Conservation (phyloP, 257 asterid genomes). For the Nicotiana benthamiana region DNA sequence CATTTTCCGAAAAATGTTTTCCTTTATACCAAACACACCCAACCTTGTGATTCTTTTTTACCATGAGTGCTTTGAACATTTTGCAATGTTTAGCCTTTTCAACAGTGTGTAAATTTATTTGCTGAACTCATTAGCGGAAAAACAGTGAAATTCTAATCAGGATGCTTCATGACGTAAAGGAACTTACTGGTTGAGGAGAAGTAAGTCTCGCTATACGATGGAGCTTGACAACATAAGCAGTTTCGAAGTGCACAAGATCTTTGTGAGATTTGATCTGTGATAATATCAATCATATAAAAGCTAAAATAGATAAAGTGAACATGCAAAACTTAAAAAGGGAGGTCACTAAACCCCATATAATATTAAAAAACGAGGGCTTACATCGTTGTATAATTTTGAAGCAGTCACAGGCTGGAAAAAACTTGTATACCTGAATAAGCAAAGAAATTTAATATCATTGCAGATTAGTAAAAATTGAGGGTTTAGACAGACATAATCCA, state of each 20-base stretch:
- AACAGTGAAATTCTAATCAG: neutral
- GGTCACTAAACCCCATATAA: neutral
- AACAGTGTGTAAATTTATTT: neutral
- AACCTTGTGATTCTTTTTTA: too few relatives aligned
- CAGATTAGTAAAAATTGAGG: neutral
- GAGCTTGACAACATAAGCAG: conserved; percentile 93
- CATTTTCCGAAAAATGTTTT: too few relatives aligned
- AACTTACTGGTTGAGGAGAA: conserved; percentile 74
- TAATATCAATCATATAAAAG: conserved; percentile 13
- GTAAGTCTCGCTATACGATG: conserved; percentile 95
- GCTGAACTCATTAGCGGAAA: neutral
- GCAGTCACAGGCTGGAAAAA: conserved; percentile 95
- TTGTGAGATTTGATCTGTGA: conserved; percentile 80
- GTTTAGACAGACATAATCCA: neutral
- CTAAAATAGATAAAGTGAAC: neutral
- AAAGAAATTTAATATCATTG: conserved; percentile 5
- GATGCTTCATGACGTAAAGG: conserved; percentile 18
- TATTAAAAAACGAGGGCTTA: conserved; percentile 23
- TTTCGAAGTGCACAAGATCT: conserved; percentile 93
- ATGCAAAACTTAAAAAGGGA: neutral
- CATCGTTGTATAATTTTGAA: conserved; percentile 89
- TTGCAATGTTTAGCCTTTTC: neutral
- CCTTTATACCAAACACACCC: too few relatives aligned
- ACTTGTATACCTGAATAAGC: conserved; percentile 79
- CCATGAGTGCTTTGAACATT: neutral